Evolutionary conservation across 2,329 filamentous ascomycete genomes (phyloP).

Genomic region (Verticillium nonalfalfae): DNA sequence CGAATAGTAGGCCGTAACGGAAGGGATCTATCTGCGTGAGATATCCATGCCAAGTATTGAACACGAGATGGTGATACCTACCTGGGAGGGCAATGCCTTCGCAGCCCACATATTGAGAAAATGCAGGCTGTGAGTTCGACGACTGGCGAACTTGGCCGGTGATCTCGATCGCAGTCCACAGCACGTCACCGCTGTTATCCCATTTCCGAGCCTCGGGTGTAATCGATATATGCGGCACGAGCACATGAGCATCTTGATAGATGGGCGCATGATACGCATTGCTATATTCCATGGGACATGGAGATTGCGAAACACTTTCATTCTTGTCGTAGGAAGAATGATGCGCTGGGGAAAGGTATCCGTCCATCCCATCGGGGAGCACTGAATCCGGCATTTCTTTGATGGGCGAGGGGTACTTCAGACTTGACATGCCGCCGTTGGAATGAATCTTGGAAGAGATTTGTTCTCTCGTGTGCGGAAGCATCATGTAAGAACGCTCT

Average conservation of each 20-base stretch:
- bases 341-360: not conserved
- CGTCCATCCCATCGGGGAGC: not conserved
- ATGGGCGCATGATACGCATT: not conserved
- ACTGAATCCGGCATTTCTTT: not conserved
- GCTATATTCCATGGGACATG: not conserved
- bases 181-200: slow-evolving; percentile 20
- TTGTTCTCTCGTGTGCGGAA: not conserved
- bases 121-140: not conserved
- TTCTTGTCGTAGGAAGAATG: not conserved
- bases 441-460: not conserved
- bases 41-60: not conserved
- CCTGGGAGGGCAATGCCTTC: not conserved
- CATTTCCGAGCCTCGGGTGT: slow-evolving; percentile 32
- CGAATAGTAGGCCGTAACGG: slow-evolving; percentile 35
- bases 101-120: not conserved
- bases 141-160: slow-evolving; percentile 28
- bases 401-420: not conserved
- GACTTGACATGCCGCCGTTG: not conserved
- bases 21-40: not conserved
- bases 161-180: slow-evolving; percentile 47
- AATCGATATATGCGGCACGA: slow-evolving; percentile 36
- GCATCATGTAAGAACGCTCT: not conserved
- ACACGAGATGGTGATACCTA: not conserved
- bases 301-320: not conserved
- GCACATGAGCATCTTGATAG: slow-evolving; percentile 14